phyloP scores from a whole-genome alignment of 2,329 filamentous ascomycete genomes.

The Cladosporium sphaerospermum region DNA sequence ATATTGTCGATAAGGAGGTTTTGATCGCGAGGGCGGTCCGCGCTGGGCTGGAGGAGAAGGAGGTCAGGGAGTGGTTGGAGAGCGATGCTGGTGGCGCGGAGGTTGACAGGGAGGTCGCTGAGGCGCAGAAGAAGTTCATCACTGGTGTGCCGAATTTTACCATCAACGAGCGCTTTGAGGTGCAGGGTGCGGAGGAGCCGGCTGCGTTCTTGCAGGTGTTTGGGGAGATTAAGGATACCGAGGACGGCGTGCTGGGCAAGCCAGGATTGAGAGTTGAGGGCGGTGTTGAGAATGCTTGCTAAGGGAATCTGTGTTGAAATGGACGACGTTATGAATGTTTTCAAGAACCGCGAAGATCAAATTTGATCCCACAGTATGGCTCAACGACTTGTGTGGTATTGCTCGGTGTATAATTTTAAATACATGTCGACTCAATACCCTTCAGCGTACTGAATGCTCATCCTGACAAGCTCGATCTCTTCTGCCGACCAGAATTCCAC shows the following conservation, averaged over 20 bases:
- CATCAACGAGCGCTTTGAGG: conserved; percentile 60
- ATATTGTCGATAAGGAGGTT: conserved; percentile 39
- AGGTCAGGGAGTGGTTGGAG: conserved; percentile 39
- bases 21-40: conserved; percentile 36
- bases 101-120: conserved; percentile 42
- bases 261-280: conserved; percentile 9
- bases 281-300: conserved; percentile 16
- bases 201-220: conserved; percentile 62
- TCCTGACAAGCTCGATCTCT: not conserved
- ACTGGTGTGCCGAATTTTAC: conserved; percentile 70
- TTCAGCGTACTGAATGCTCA: not conserved
- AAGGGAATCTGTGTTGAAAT: not conserved
- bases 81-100: conserved; percentile 39
- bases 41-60: conserved; percentile 39
- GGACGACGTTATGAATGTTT: not conserved
- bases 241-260: conserved; percentile 13
- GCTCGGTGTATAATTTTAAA: not conserved
- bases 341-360: not conserved
- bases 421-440: not conserved
- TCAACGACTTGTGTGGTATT: not conserved
- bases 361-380: not conserved
- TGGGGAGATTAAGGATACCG: conserved; percentile 49
- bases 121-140: conserved; percentile 46
- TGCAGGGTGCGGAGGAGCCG: conserved; percentile 68
- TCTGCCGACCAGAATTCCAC: not conserved